phyloP scores from a whole-genome alignment of 2,329 filamentous ascomycete species.

The Claviceps digitariae region DNA sequence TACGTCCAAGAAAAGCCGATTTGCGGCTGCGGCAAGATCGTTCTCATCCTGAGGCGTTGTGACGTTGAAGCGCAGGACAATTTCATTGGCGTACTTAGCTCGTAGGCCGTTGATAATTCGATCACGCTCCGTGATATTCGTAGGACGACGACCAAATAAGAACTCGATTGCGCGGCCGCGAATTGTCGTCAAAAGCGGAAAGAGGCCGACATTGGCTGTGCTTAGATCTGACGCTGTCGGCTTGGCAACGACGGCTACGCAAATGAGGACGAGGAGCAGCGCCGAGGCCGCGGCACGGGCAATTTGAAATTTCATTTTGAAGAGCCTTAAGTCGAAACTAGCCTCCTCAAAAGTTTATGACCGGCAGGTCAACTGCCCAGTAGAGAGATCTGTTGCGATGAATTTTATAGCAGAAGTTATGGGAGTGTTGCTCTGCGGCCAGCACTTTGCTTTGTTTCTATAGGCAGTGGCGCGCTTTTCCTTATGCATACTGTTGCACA shows the following conservation, averaged over 20 bases:
- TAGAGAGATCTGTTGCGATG: neutral
- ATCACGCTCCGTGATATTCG: slow-evolving; percentile 14
- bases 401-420: no score
- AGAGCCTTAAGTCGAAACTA: neutral
- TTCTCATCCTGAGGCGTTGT: slow-evolving; percentile 52
- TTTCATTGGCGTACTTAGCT: slow-evolving; percentile 56
- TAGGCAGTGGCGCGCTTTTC: no score
- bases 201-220: slow-evolving; percentile 17
- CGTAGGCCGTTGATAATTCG: slow-evolving; percentile 19
- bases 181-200: slow-evolving; percentile 36
- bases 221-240: neutral
- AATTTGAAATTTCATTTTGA: slow-evolving; percentile 1
- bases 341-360: neutral
- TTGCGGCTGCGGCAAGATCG: slow-evolving; percentile 58
- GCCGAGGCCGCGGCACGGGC: neutral
- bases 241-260: neutral
- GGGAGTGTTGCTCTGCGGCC: no score
- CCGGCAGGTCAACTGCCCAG: neutral
- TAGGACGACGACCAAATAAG: slow-evolving; percentile 32
- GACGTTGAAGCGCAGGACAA: slow-evolving; percentile 84
- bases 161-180: slow-evolving; percentile 36
- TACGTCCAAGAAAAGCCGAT: slow-evolving; percentile 71
- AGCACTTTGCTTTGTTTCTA: no score
- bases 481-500: no score
- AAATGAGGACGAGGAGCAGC: neutral